A percentile compares a stretch with the other conserved stretches of the same genome.
These are phyloP conservation scores for Yamadazyma paraphyllophila DNA, from an alignment of 805 yeast species.

Conservation along the genomic window DNA sequence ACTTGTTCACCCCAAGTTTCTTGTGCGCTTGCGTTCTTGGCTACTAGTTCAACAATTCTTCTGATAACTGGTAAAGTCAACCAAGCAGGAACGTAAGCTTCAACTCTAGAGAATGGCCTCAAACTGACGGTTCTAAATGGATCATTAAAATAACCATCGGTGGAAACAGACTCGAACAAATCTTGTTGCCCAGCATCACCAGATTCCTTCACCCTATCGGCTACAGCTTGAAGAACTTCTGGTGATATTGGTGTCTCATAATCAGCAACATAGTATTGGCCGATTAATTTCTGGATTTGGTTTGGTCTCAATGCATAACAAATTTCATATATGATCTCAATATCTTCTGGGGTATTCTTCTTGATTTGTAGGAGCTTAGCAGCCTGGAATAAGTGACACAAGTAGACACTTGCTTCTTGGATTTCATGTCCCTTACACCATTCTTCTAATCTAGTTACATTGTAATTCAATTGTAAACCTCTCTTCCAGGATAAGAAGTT, in stretches of 20 bases:
- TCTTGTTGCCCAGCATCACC: conserved; percentile 54
- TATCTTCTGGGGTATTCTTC: conserved; percentile 85
- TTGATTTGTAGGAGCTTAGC: conserved; percentile 90
- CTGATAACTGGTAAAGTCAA: conserved; percentile 84
- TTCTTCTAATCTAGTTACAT: conserved; percentile 93
- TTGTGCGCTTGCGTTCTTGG: conserved; percentile 75
- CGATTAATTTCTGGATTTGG: conserved; percentile 90
- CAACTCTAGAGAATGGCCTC: conserved; percentile 76
- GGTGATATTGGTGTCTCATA: conserved; percentile 91
- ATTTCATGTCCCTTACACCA: conserved; percentile 96
- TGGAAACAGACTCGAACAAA: conserved; percentile 66
- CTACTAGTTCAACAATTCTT: conserved; percentile 83
- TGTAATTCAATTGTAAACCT: conserved; percentile 93
- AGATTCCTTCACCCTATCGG: conserved; percentile 67
- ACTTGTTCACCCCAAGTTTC: conserved; percentile 30
- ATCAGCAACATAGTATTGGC: conserved; percentile 88
- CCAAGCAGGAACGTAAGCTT: conserved; percentile 94
- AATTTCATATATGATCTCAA: conserved; percentile 88
- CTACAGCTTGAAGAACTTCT: conserved; percentile 75
- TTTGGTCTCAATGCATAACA: conserved; percentile 91
- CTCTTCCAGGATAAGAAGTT: conserved; percentile 96
- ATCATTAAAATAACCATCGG: conserved; percentile 76
- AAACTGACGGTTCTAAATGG: conserved; percentile 75
- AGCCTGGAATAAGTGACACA: conserved; percentile 87
- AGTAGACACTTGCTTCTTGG: conserved; percentile 79